Evolutionary conservation across 2,329 filamentous ascomycete genomes (phyloP), one percentile per base, ranked within the genome.

Genomic region (Calonectria pseudoturangicola): DNA sequence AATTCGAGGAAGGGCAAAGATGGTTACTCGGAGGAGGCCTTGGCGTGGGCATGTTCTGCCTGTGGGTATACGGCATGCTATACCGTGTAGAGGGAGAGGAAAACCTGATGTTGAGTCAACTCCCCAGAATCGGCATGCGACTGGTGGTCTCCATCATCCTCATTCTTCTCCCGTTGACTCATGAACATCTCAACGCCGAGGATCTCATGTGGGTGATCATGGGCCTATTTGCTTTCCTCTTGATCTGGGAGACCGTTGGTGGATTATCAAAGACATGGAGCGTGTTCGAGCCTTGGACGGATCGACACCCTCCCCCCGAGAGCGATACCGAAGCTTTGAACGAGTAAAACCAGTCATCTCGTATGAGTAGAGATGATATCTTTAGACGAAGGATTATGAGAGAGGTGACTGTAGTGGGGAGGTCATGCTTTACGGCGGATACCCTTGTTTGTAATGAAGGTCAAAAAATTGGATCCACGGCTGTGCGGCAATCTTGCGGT

Each of bases 1-100:
- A 85, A 21, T 84, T 88, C 64, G 84, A 85, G 41, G 79, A 83
- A 2, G 83, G 84, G 0, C 84, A 88, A 74, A 82, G 84, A n/a
- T 88, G 87, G 87, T 80, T 88, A 4, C 82, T 88, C 1, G 86
- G 87, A 21, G 86, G 84, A 36, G 86, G 86, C 2, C 81, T 88
- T 0, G 86, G 85, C 2, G 80, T 86, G 2, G 87, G 86, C 18
- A 80, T 87, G 80, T 80, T 87, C 56, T 88, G 86, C 69, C 79
- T 88, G 7, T 86, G 84, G 82, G 66, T 82, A 0, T 85, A 86
- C 66, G 84, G 84, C 9, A 80, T 87, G 76, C 76, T 88, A 33
- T 86, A 86, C 77, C 78, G 81, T 3, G 83, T 83, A 3, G 81
- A 84, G 6, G 85, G 86, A 68, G 81, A 84, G 25, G 78, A 81